These are phyloP conservation scores for Fusarium buharicum DNA, from an alignment of 2,329 filamentous ascomycete species.

Conservation along the genomic window DNA sequence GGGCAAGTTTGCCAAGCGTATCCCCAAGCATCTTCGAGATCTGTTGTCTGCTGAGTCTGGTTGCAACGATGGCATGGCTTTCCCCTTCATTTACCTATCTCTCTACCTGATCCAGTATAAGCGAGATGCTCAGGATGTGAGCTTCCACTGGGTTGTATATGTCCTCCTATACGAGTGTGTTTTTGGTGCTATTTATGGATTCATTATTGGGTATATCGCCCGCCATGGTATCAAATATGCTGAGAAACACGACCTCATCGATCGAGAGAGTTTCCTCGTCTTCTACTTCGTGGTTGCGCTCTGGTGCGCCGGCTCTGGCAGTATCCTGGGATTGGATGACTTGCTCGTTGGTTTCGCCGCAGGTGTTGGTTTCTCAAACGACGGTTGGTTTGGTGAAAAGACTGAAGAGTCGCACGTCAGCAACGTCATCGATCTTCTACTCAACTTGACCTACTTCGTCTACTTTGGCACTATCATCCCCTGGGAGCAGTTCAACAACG, in stretches of 20 bases:
- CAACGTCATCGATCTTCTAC: constrained; percentile 96
- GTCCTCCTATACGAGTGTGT: constrained; percentile 96
- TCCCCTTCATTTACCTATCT: constrained; percentile 94
- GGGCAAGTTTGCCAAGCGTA: constrained; percentile 96
- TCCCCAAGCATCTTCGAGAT: constrained; percentile 97
- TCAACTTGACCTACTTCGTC: constrained; percentile 98
- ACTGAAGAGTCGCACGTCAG: constrained; percentile 98
- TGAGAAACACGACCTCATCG: constrained; percentile 86
- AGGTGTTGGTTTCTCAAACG: constrained; percentile 98
- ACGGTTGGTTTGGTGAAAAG: constrained; percentile 98
- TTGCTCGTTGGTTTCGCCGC: constrained; percentile 93
- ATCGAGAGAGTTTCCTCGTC: constrained; percentile 95
- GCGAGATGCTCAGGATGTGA: constrained; percentile 73
- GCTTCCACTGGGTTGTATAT: constrained; percentile 87
- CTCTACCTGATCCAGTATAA: constrained; percentile 89
- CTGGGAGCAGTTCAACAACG: constrained; percentile 89
- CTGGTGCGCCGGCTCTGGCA: constrained; percentile 94
- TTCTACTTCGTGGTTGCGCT: constrained; percentile 98
- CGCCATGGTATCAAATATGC: constrained; percentile 90
- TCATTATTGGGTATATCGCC: constrained; percentile 86
- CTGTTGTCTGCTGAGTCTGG: constrained; percentile 95
- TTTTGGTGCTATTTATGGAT: constrained; percentile 90
- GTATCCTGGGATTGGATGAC: constrained; percentile 91
- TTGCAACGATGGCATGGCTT: constrained; percentile 99
- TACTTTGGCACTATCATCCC: constrained; percentile 98